These are phyloP conservation scores for Vigna nakashimae DNA, from an alignment of 306 rosid species.

Conservation along the genomic window DNA sequence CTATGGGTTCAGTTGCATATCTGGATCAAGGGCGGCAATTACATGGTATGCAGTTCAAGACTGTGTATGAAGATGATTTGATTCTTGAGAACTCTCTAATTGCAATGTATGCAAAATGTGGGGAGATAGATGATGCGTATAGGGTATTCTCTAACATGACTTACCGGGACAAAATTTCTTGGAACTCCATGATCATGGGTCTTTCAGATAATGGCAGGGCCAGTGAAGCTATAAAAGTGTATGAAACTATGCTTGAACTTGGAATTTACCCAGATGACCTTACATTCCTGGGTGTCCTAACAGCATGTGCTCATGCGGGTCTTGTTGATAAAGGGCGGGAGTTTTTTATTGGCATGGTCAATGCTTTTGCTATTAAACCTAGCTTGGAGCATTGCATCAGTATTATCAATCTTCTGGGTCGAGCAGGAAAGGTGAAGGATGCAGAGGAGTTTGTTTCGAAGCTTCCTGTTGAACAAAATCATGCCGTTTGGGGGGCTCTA, in stretches of 20 bases:
- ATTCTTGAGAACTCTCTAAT: constrained; percentile 73
- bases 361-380: constrained; percentile 63
- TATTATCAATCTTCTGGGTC: constrained; percentile 73
- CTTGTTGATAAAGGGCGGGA: constrained; percentile 61
- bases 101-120: constrained; percentile 85
- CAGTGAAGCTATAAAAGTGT: constrained; percentile 50
- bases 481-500: constrained; percentile 76
- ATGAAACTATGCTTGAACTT: constrained; percentile 63
- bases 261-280: constrained; percentile 62
- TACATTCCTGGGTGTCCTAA: constrained; percentile 69
- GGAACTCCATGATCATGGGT: constrained; percentile 84
- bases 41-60: constrained; percentile 68
- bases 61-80: constrained; percentile 56
- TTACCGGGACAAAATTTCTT: constrained; percentile 61
- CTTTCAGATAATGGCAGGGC: constrained; percentile 69
- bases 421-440: constrained; percentile 71
- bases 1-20: constrained; percentile 75
- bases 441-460: constrained; percentile 68
- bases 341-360: constrained; percentile 56
- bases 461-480: constrained; percentile 68
- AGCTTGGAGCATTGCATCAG: constrained; percentile 71
- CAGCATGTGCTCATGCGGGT: constrained; percentile 80
- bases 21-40: constrained; percentile 78
- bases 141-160: constrained; percentile 65
- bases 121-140: constrained; percentile 68